Evolutionary conservation across 1,284 basidiomycete genomes (phyloP), one percentile per base, ranked within the genome.

Genomic region (Moniliophthora roreri): DNA sequence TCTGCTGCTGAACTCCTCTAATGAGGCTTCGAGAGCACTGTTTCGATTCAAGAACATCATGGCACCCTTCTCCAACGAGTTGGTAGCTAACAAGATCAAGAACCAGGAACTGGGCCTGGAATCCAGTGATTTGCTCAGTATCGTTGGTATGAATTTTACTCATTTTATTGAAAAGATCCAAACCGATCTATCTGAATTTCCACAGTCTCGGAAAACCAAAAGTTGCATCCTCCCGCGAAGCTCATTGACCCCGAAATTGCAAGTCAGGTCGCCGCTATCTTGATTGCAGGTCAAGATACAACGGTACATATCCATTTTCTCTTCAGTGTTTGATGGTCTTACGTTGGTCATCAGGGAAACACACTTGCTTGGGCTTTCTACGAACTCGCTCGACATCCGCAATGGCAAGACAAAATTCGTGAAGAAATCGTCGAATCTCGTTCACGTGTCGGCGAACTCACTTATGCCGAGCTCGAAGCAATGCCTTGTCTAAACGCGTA

Each of bases 401-500:
- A 38, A 24, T 28, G 21, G 34, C 51, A 53, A 48, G 40, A 37
- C 16, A 21, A 23, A 40, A 13, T 53, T 5, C 46, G 51, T 10
- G 8, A 39, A n/a, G 51, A 53, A 24, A 34, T 53, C 36, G 23
- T 20, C n/a, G 24, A 48, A 21, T 21, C 15, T 11, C n/a, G 39
- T 23, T 9, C 10, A 10, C 7, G 18, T 8, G 39, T 9, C 8
- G 24, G 21, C 10, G 45, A 44, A 23, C 42, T 18, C 18, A 52
- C 24, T 23, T 16, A 13, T 9, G 28, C 35, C 8, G 44, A 53
- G 32, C 23, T 48, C 11, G 51, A 53, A 9, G 23, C 16, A 3
- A 40, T 50, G 38, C 36, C 37, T 3, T 48, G 38, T 34, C 37
- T 53, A n/a, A 53, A 53, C 18, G 44, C 45, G 21, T n/a, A 49